phyloP scores from a whole-genome alignment of 202 grass and related monocot genomes.

The Bolboschoenoplectus hybrid region DNA sequence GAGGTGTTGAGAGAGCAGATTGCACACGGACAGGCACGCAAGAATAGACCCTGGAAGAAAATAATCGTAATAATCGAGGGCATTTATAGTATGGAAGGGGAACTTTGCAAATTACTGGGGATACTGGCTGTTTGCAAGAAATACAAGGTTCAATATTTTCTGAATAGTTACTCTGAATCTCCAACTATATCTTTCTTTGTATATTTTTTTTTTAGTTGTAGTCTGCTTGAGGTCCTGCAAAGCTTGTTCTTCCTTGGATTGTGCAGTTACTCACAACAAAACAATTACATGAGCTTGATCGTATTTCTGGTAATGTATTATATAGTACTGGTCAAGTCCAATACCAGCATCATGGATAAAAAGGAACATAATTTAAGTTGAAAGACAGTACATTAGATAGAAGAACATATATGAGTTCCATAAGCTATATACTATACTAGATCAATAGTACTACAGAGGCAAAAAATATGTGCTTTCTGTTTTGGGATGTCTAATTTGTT shows the following conservation, averaged over 20 bases:
- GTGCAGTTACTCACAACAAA: neutral
- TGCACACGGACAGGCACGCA: constrained; percentile 67
- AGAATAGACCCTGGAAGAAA: constrained; percentile 86
- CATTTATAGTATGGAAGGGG: constrained; percentile 98
- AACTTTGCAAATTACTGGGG: constrained; percentile 80
- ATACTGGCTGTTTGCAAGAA: constrained; percentile 88
- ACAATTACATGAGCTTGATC: neutral
- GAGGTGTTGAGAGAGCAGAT: constrained; percentile 86
- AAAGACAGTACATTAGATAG: neutral
- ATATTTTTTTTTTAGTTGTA: neutral
- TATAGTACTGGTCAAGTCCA: neutral
- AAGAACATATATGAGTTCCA: neutral
- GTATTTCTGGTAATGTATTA: neutral
- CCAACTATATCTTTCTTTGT: neutral
- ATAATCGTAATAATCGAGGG: constrained; percentile 93
- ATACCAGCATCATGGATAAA: neutral
- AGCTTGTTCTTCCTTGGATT: constrained; percentile 14
- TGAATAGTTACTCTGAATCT: neutral
- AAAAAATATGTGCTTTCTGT: neutral
- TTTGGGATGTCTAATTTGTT: neutral
- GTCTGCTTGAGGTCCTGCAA: constrained; percentile 2
- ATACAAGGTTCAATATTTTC: constrained; percentile 63
- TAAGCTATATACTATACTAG: neutral
- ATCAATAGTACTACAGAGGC: neutral
- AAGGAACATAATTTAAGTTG: neutral